These are phyloP conservation scores for Punctularia strigosozonata DNA, from an alignment of 768 basidiomycete species.

Conservation along the genomic window DNA sequence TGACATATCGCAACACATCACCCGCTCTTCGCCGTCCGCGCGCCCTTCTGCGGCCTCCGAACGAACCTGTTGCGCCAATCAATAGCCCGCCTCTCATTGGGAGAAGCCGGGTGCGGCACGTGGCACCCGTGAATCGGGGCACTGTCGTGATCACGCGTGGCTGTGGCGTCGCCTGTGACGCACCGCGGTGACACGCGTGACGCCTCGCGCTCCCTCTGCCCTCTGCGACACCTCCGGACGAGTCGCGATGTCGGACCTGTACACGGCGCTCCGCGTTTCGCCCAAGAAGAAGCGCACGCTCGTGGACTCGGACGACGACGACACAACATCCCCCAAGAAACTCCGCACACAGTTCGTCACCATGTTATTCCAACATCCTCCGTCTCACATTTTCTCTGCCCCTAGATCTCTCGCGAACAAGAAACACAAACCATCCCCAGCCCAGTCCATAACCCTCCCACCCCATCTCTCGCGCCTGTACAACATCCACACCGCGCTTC, in stretches of 20 bases:
- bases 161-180: too few species aligned
- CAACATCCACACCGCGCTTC: conserved; percentile 55
- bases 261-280: conserved; percentile 50
- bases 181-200: too few species aligned
- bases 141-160: too few species aligned
- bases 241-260: conserved; percentile 57
- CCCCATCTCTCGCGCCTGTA: conserved; percentile 48
- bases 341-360: conserved; percentile 39
- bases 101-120: too few species aligned
- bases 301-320: conserved; percentile 37
- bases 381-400: conserved; percentile 48
- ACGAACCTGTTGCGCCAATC: too few species aligned
- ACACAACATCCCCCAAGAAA: conserved; percentile 56
- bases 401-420: conserved; percentile 36
- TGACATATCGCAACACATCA: too few species aligned
- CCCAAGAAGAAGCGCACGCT: conserved; percentile 58
- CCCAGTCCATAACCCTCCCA: conserved; percentile 35
- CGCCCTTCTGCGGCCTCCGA: too few species aligned
- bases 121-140: too few species aligned
- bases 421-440: conserved; percentile 16
- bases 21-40: too few species aligned
- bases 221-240: too few species aligned
- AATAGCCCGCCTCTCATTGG: too few species aligned
- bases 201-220: too few species aligned
- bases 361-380: conserved; percentile 25